Conservation (phyloP, 805 yeast genomes). For the Yamadazyma takamatsuzukensis region DNA sequence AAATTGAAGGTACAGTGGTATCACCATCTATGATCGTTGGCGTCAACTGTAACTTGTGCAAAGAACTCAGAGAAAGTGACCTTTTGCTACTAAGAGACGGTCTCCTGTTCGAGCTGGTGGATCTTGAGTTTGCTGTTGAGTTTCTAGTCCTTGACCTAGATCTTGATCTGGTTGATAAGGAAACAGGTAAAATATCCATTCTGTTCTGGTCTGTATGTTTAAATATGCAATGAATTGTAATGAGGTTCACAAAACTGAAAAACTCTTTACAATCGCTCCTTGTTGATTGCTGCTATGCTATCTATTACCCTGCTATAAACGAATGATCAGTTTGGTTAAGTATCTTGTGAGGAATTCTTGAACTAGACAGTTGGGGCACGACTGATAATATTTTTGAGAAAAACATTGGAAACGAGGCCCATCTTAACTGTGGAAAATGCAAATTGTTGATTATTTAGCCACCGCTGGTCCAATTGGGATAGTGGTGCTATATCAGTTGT, state of each 20-base stretch:
- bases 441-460: slow-evolving; percentile 14
- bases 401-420: background rate
- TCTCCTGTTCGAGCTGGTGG: slow-evolving; percentile 31
- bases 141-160: slow-evolving; percentile 28
- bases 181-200: slow-evolving; percentile 14
- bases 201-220: background rate
- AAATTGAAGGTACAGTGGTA: slow-evolving; percentile 45
- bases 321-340: no score
- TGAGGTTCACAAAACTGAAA: background rate
- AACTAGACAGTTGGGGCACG: no score
- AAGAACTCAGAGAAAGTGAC: slow-evolving; percentile 33
- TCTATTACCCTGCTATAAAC: no score
- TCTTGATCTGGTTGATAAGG: slow-evolving; percentile 9
- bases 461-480: slow-evolving; percentile 18
- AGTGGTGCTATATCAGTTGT: slow-evolving; percentile 17
- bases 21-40: slow-evolving; percentile 27
- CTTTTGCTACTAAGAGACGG: slow-evolving; percentile 31
- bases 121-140: slow-evolving; percentile 30
- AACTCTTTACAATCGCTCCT: background rate
- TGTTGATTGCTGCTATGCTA: no score
- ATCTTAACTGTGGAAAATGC: slow-evolving; percentile 7
- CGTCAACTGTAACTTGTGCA: slow-evolving; percentile 23
- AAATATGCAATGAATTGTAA: background rate
- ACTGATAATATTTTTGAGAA: background rate
- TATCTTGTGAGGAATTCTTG: no score